Evolutionary conservation across 78 protist species (phyloP).

Genomic region (Emiliania huxleyi): DNA sequence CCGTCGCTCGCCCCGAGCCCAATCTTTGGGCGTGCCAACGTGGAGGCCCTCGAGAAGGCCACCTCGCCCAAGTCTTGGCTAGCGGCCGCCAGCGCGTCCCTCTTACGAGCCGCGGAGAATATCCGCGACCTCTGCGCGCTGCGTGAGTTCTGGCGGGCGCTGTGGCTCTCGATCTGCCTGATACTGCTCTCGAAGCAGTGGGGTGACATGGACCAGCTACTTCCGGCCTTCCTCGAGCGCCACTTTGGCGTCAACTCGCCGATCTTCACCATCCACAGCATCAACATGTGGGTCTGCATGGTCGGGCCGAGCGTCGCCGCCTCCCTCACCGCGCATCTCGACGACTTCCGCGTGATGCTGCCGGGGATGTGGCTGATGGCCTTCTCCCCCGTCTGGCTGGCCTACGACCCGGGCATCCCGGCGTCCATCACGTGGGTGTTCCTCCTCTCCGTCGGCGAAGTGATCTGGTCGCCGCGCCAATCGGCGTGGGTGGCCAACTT

Average conservation of each 20-base stretch:
- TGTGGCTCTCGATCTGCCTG: not conserved
- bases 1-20: too few relatives aligned
- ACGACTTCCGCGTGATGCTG: not conserved
- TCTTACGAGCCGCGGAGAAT: too few relatives aligned
- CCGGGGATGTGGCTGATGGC: not conserved
- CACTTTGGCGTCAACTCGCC: not conserved
- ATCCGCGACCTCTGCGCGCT: not conserved
- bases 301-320: not conserved
- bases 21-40: too few relatives aligned
- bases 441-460: slow-evolving; percentile 2
- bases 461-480: slow-evolving; percentile 15
- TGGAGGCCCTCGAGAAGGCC: too few relatives aligned
- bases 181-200: not conserved
- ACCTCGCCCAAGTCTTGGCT: too few relatives aligned
- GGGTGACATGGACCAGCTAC: not conserved
- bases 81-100: too few relatives aligned
- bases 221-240: slow-evolving; percentile 19
- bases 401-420: not conserved
- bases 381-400: not conserved
- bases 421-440: not conserved
- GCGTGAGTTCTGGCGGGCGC: not conserved
- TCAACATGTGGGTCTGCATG: slow-evolving; percentile 11
- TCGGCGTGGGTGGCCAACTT: not conserved
- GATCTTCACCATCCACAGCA: not conserved
- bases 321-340: not conserved